These are phyloP conservation scores for Xylogone sp. DNA, from an alignment of 2,329 filamentous ascomycete species.

Conservation along the genomic window DNA sequence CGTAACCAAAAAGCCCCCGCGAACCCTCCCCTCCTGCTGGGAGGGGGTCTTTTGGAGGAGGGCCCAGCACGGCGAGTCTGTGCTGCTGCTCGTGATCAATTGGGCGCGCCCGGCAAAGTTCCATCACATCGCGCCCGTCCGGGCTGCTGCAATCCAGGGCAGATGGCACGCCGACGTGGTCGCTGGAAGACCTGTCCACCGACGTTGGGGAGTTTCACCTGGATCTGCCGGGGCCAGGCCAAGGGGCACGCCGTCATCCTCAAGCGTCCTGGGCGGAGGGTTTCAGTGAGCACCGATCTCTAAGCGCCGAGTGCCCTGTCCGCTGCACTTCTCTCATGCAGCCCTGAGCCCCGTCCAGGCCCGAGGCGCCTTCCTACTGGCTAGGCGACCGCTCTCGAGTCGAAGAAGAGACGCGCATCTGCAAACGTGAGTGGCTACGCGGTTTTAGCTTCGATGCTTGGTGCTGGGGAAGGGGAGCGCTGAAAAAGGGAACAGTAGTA, in stretches of 20 bases:
- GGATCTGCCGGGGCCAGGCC: background rate
- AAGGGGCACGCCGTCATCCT: background rate
- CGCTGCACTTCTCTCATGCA: constrained; percentile 4
- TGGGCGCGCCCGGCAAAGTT: background rate
- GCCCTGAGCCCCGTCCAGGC: constrained; percentile 4
- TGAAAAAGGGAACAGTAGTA: background rate
- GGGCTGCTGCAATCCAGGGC: too few relatives aligned
- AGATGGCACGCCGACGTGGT: too few relatives aligned
- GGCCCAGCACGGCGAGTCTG: background rate
- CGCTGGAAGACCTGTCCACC: too few relatives aligned
- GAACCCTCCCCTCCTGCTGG: background rate
- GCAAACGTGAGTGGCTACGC: constrained; percentile 16
- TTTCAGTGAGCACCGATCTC: background rate
- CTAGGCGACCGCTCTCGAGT: constrained; percentile 1
- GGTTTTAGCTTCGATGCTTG: background rate
- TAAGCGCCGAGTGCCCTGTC: constrained; percentile 11
- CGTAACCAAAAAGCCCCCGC: background rate
- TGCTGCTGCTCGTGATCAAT: background rate
- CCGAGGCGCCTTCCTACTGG: constrained; percentile 5
- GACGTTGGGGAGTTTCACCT: background rate
- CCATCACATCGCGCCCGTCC: background rate
- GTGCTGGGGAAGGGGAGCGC: background rate
- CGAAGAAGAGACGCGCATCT: constrained; percentile 23
- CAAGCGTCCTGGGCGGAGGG: too few relatives aligned
- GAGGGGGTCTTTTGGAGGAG: too few relatives aligned